A percentile compares a stretch with the other conserved stretches of the same genome.
phyloP scores from a whole-genome alignment of 768 basidiomycete genomes.

The Psilocybe azurescens region DNA sequence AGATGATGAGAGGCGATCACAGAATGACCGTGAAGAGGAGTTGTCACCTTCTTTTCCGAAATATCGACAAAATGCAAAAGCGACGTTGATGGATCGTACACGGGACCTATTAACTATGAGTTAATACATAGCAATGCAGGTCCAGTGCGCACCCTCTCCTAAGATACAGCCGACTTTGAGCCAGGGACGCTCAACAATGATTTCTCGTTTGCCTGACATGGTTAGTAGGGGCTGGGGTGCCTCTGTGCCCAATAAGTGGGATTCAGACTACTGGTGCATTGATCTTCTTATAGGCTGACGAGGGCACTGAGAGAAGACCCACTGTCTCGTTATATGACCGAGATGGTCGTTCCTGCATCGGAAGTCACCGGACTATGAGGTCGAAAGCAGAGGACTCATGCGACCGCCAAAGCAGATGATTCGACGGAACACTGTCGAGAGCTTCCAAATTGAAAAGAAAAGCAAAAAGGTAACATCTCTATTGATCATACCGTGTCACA shows the following conservation, averaged over 20 bases:
- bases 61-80: constrained; percentile 76
- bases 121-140: background rate
- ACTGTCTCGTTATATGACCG: constrained; percentile 23
- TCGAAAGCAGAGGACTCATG: constrained; percentile 16
- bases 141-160: constrained; percentile 58
- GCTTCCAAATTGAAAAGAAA: constrained; percentile 24
- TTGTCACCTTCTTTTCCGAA: constrained; percentile 51
- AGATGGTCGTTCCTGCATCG: constrained; percentile 32
- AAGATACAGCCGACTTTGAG: constrained; percentile 58
- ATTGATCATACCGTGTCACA: constrained; percentile 31
- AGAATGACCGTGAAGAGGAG: background rate
- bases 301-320: constrained; percentile 22
- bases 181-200: constrained; percentile 51
- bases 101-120: constrained; percentile 47
- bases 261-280: constrained; percentile 9
- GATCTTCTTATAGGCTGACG: constrained; percentile 29
- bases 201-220: constrained; percentile 29
- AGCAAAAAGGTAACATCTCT: constrained; percentile 27
- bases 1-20: constrained; percentile 12
- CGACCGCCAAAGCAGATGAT: constrained; percentile 22
- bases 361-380: constrained; percentile 23
- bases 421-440: constrained; percentile 19
- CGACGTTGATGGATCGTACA: constrained; percentile 60
- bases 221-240: background rate
- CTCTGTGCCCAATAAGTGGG: constrained; percentile 8